Evolutionary conservation across 2,329 filamentous ascomycete genomes (phyloP).

Genomic region (Myotisia sp.): DNA sequence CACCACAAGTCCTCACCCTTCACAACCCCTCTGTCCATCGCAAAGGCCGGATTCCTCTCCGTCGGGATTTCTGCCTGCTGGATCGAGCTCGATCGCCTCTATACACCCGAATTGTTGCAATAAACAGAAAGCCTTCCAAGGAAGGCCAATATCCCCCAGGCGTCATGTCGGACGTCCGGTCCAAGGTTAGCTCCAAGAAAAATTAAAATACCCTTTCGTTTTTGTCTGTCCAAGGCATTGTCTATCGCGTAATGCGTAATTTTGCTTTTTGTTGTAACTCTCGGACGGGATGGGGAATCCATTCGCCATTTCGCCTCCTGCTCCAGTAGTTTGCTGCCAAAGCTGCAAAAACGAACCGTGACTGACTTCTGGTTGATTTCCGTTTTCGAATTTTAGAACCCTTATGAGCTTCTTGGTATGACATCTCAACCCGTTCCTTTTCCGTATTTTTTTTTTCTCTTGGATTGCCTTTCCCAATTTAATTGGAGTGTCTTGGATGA

Average conservation of each 20-base stretch:
- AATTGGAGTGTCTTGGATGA: no score
- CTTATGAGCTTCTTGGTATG: slow-evolving; percentile 95
- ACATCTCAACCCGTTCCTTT: slow-evolving; percentile 15
- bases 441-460: slow-evolving; percentile 12
- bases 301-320: no score
- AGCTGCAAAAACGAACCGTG: slow-evolving; percentile 7
- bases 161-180: slow-evolving; percentile 41
- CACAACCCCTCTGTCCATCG: slow-evolving; percentile 9
- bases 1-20: slow-evolving; percentile 6
- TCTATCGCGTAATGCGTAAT: no score
- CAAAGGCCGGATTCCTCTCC: slow-evolving; percentile 19
- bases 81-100: slow-evolving; percentile 16
- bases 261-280: no score
- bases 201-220: no score
- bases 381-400: slow-evolving; percentile 51
- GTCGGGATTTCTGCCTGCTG: slow-evolving; percentile 24
- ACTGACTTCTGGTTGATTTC: slow-evolving; percentile 13
- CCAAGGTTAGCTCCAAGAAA: slow-evolving; percentile 36
- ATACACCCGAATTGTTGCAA: slow-evolving; percentile 31
- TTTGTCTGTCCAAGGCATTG: no score
- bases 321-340: no score
- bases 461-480: no score
- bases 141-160: slow-evolving; percentile 35
- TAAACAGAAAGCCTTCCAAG: slow-evolving; percentile 36
- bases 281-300: no score